Percentiles rank a stretch among this genome's conserved stretches.
Conservation (phyloP, 2,329 filamentous ascomycete species). For the Paracamarosporium sp. region DNA sequence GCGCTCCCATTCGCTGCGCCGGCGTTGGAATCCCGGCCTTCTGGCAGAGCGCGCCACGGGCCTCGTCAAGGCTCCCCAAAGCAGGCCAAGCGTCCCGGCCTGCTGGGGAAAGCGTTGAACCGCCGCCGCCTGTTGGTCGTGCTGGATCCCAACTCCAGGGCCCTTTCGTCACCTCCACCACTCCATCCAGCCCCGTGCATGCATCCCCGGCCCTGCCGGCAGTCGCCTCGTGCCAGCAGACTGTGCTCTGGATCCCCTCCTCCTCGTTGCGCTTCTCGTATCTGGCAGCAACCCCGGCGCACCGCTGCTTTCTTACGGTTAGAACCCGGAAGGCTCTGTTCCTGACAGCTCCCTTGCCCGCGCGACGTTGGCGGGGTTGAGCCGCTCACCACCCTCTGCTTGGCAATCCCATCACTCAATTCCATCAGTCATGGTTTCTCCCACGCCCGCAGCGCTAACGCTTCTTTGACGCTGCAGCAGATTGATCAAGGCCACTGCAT, state of each 20-base stretch:
- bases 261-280: slow-evolving; percentile 11
- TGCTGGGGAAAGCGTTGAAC: slow-evolving; percentile 24
- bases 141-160: slow-evolving; percentile 14
- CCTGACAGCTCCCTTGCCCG: slow-evolving; percentile 7
- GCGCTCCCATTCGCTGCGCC: not conserved
- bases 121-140: slow-evolving; percentile 20
- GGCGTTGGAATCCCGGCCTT: slow-evolving; percentile 20
- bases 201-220: slow-evolving; percentile 14
- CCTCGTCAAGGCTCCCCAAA: slow-evolving; percentile 19
- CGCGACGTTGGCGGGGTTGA: slow-evolving; percentile 3
- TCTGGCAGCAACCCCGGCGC: slow-evolving; percentile 9
- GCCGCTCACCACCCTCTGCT: slow-evolving; percentile 12
- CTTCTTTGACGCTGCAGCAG: too few species aligned
- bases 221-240: slow-evolving; percentile 9
- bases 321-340: slow-evolving; percentile 1
- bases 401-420: slow-evolving; percentile 28
- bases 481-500: not conserved
- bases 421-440: slow-evolving; percentile 19
- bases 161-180: not conserved
- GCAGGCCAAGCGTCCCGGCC: slow-evolving; percentile 18
- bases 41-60: slow-evolving; percentile 20
- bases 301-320: slow-evolving; percentile 1
- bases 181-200: slow-evolving; percentile 12
- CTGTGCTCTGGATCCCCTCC: slow-evolving; percentile 10
- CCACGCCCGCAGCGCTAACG: not conserved